Conservation (phyloP, 1,284 basidiomycete species). For the Cryptococcus floricola region DNA sequence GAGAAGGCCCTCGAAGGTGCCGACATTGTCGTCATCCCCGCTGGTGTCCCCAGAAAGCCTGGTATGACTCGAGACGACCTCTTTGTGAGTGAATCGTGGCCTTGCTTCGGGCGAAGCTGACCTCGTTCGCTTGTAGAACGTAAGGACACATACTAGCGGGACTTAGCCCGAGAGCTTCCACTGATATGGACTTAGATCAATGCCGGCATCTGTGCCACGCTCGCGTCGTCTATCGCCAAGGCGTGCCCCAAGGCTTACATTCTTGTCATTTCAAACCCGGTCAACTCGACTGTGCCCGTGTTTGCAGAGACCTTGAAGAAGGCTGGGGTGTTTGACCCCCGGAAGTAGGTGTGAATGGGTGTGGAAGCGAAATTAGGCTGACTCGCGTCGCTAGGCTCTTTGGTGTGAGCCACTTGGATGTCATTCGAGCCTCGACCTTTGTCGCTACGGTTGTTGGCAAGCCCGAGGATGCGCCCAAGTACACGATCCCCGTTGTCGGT, state of each 20-base stretch:
- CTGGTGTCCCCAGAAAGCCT: slow-evolving; percentile 93
- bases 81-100: slow-evolving; percentile 63
- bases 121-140: slow-evolving; percentile 19
- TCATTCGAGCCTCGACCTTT: slow-evolving; percentile 93
- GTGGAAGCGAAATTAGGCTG: neutral
- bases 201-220: slow-evolving; percentile 76
- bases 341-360: slow-evolving; percentile 44
- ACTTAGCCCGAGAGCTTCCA: neutral
- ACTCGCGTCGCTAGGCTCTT: slow-evolving; percentile 46
- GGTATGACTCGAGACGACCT: slow-evolving; percentile 83
- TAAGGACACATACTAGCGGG: slow-evolving; percentile 6
- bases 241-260: slow-evolving; percentile 86
- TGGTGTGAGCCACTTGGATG: slow-evolving; percentile 94
- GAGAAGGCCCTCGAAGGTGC: slow-evolving; percentile 45
- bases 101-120: neutral
- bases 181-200: slow-evolving; percentile 36
- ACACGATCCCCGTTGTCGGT: slow-evolving; percentile 81
- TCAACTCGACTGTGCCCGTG: slow-evolving; percentile 88
- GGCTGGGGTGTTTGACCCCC: slow-evolving; percentile 89
- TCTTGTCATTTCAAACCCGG: slow-evolving; percentile 89
- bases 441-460: slow-evolving; percentile 69
- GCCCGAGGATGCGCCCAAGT: slow-evolving; percentile 59
- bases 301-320: slow-evolving; percentile 90
- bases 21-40: slow-evolving; percentile 89
- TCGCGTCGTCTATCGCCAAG: slow-evolving; percentile 81